These are phyloP conservation scores for Davidsoniella virescens DNA, from an alignment of 2,329 filamentous ascomycete species.

Conservation along the genomic window DNA sequence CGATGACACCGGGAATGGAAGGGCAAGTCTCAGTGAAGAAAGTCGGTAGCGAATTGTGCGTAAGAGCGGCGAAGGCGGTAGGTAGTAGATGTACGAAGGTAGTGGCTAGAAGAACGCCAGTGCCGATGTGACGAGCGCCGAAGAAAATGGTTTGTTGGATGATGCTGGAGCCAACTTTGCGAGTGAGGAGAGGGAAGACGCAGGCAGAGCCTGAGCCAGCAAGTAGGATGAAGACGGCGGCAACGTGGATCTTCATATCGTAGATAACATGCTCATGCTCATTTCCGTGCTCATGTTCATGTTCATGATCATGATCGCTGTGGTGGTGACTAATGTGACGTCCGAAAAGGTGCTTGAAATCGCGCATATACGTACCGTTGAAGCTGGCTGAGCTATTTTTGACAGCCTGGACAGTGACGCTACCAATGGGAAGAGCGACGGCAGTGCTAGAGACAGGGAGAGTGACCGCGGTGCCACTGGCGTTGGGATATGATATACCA, in stretches of 20 bases:
- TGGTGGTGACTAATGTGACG: conserved; percentile 3
- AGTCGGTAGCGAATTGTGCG: conserved; percentile 49
- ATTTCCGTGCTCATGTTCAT: neutral
- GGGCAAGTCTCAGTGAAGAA: conserved; percentile 64
- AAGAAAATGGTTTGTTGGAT: conserved; percentile 38
- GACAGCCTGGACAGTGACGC: too few relatives aligned
- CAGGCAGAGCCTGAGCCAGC: conserved; percentile 32
- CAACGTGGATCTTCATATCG: conserved; percentile 40
- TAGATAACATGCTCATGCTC: conserved; percentile 22
- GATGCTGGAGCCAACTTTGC: conserved; percentile 36
- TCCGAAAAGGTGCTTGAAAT: neutral
- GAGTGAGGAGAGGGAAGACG: conserved; percentile 35
- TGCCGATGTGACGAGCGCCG: conserved; percentile 51
- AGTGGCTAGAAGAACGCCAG: conserved; percentile 58
- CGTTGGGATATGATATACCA: too few relatives aligned
- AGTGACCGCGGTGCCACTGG: too few relatives aligned
- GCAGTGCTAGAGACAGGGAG: too few relatives aligned
- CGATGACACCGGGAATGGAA: conserved; percentile 64
- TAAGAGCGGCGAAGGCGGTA: conserved; percentile 47
- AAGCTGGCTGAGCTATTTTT: too few relatives aligned
- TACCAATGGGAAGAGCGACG: too few relatives aligned
- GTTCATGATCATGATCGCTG: neutral
- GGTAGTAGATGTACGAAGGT: conserved; percentile 64
- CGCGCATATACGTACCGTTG: too few relatives aligned
- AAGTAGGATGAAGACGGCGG: conserved; percentile 36